Evolutionary conservation across 129 eudicot genomes (phyloP), one percentile per base, ranked within the genome.

Genomic region (Flaveria bidentis): DNA sequence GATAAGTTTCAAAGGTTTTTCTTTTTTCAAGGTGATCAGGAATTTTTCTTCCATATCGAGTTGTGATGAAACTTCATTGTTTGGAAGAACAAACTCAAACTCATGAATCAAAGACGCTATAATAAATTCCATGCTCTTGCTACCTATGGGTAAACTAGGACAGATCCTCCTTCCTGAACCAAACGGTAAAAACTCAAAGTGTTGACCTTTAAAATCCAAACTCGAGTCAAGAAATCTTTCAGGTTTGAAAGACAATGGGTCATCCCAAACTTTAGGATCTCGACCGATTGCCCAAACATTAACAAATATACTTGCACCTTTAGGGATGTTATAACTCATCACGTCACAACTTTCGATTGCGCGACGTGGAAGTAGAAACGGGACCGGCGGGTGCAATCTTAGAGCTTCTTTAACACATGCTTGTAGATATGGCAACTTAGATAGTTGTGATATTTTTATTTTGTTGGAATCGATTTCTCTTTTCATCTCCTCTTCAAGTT

Each of bases 151-250:
- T 62, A 61, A 53, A 15, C 88, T 82, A 8, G 88, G 83, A 15
- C 86, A 85, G 2, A 81, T 78, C 67, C 83, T 84, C 49, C 85
- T 72, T 42, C 85, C 88, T 0, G 88, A 72, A 13, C 88, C 83
- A 44, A 84, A 85, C 0, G 88, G 88, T 23, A 85, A 62, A 14
- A 72, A 47, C 72, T 77, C 78, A 6, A 73, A 85, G 62, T 77
- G 9, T 12, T 78, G 77, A 10, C 88, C 88, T 50, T 63, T 85
- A 7, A 23, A 68, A 23, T 78, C 81, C 23, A 76, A 23, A 6
- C 58, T 47, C 0, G 56, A 50, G 18, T 9, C 51, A 23, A 78
- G 25, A 73, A 85, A 82, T 36, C 88, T 64, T 51, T 81, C 88
- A 0, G 88, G 88, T 67, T 77, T 67, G 75, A 81, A 85, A 6